Conservation (phyloP, 257 asterid genomes). For the Solanum pinnatisectum region DNA sequence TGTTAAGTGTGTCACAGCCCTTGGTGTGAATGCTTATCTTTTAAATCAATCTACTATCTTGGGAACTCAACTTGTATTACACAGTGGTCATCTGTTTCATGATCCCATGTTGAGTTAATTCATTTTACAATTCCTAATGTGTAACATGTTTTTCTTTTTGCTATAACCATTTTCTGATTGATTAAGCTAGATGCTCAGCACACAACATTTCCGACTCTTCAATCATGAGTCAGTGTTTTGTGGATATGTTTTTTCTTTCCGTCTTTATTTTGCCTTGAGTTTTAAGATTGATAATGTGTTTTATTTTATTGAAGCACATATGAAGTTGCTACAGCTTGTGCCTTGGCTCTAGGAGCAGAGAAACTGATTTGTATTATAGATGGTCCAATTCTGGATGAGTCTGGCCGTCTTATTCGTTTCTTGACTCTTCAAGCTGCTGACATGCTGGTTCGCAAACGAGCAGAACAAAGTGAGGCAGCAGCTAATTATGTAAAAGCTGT, state of each 20-base stretch:
- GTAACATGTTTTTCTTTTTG: background rate
- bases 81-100: background rate
- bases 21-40: background rate
- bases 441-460: conserved; percentile 61
- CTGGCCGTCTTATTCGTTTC: conserved; percentile 68
- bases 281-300: background rate
- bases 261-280: background rate
- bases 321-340: conserved; percentile 98
- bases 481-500: conserved; percentile 89
- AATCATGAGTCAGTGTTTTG: background rate
- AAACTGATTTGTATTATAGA: conserved; percentile 82
- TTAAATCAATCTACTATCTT: background rate
- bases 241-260: background rate
- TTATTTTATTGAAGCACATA: conserved; percentile 53
- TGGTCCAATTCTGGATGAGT: conserved; percentile 78
- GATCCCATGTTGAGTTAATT: background rate
- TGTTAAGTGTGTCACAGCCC: background rate
- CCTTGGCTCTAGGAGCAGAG: conserved; percentile 88
- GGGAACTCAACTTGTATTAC: background rate
- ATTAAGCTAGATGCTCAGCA: background rate
- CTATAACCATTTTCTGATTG: background rate
- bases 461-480: conserved; percentile 78
- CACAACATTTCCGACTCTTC: background rate
- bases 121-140: background rate
- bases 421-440: conserved; percentile 83